A percentile compares a stretch with the other conserved stretches of the same genome.
Evolutionary conservation across 23 red algal species (phyloP).

Genomic region (Chondrus crispus): DNA sequence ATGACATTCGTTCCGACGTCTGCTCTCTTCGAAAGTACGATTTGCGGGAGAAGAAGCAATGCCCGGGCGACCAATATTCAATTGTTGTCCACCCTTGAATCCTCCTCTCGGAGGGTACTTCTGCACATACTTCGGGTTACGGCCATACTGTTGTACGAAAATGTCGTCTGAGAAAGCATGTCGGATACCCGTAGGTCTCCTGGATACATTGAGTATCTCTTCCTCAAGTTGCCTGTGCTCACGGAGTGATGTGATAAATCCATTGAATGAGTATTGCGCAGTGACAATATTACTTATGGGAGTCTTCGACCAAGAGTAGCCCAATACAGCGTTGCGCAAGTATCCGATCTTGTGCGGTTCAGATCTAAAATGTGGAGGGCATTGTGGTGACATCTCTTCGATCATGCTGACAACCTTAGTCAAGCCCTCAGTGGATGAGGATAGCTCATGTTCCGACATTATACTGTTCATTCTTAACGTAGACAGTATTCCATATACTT

Average conservation of each 20-base stretch:
- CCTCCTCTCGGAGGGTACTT: no score
- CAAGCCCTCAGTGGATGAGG: not conserved
- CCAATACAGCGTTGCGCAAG: not conserved
- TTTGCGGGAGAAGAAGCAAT: not conserved
- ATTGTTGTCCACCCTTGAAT: no score
- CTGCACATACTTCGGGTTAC: not conserved
- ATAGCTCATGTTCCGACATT: constrained; percentile 38
- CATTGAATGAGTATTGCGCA: not conserved
- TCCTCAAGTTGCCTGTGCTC: constrained; percentile 7
- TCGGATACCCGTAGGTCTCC: not conserved
- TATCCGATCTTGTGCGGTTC: constrained; percentile 40
- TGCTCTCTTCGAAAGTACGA: constrained; percentile 17
- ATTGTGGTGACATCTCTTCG: constrained; percentile 11
- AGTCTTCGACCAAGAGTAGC: not conserved
- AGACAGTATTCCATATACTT: constrained; percentile 15
- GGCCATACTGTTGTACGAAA: not conserved
- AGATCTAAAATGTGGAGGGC: constrained; percentile 2
- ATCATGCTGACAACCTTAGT: constrained; percentile 5
- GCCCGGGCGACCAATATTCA: no score
- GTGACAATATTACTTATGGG: constrained; percentile 20
- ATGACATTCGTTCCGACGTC: constrained; percentile 17
- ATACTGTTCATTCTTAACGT: constrained; percentile 13
- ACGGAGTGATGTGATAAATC: not conserved
- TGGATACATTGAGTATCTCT: not conserved
- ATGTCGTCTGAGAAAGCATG: not conserved